These are phyloP conservation scores for Pythium phragmiticola DNA, from an alignment of 352 stramenopile genomes.

Conservation along the genomic window DNA sequence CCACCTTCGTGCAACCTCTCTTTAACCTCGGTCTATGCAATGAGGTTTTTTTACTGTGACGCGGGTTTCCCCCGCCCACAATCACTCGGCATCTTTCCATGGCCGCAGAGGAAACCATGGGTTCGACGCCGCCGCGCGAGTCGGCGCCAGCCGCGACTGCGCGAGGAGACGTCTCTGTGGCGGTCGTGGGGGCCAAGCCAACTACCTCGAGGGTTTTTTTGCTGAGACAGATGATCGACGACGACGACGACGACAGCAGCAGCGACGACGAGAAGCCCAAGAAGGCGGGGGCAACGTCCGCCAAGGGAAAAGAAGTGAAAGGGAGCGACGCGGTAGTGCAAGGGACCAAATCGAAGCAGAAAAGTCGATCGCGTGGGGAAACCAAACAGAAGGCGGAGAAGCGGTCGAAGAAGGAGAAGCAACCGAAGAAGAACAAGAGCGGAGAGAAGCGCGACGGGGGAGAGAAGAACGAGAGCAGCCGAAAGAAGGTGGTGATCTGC, in stretches of 20 bases:
- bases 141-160: neutral
- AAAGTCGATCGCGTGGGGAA: neutral
- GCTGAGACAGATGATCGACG: conserved; percentile 13
- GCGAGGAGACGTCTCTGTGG: neutral
- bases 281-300: neutral
- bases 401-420: neutral
- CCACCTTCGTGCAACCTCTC: conserved; percentile 22
- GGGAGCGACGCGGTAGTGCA: neutral
- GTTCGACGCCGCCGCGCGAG: neutral
- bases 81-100: conserved; percentile 12
- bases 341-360: neutral
- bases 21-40: neutral
- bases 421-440: neutral
- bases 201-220: neutral
- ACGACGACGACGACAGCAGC: conserved; percentile 26
- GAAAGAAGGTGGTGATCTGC: neutral
- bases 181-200: neutral
- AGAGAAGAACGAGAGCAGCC: conserved; percentile 4
- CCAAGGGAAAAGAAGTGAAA: neutral
- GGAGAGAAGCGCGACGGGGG: neutral
- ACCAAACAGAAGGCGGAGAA: neutral
- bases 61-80: neutral
- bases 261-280: conserved; percentile 10
- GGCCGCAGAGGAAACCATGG: conserved; percentile 9
- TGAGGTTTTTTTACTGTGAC: conserved; percentile 1